Evolutionary conservation across 2,329 filamentous ascomycete genomes (phyloP).

Genomic region (Colletotrichum tropicicola): DNA sequence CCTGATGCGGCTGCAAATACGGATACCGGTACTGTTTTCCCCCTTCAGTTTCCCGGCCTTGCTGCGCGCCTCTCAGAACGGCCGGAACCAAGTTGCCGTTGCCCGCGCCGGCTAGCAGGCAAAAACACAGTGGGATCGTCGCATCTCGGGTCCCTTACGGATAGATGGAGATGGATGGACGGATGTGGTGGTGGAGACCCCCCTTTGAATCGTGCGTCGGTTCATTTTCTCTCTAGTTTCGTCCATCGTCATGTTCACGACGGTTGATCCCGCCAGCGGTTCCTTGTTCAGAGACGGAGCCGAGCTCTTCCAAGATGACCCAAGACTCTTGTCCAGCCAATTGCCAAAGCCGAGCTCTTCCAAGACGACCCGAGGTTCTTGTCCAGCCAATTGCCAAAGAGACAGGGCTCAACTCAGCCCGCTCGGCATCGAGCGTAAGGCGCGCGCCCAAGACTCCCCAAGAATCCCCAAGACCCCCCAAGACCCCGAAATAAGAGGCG

Average conservation of each 20-base stretch:
- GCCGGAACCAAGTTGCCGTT: too few relatives aligned
- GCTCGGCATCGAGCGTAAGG: neutral
- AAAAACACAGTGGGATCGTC: neutral
- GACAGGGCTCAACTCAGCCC: neutral
- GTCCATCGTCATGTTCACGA: conserved; percentile 8
- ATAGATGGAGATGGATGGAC: too few relatives aligned
- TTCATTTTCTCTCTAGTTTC: conserved; percentile 2
- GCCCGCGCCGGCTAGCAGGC: too few relatives aligned
- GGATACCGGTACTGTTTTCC: too few relatives aligned
- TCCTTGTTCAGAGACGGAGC: neutral
- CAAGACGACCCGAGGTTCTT: neutral
- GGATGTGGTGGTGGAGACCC: neutral
- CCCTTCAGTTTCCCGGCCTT: too few relatives aligned
- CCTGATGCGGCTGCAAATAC: too few relatives aligned
- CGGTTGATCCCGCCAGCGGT: neutral
- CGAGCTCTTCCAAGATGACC: neutral
- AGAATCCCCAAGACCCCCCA: conserved; percentile 9
- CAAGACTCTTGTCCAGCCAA: neutral
- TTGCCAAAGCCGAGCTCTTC: neutral
- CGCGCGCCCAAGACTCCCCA: conserved; percentile 7
- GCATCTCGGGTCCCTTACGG: neutral
- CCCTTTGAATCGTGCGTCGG: neutral
- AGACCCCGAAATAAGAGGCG: conserved; percentile 3
- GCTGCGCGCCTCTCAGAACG: too few relatives aligned
- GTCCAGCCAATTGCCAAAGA: neutral